Evolutionary conservation across 345 rosid genomes (phyloP).

Genomic region (Lumnitzera racemosa): DNA sequence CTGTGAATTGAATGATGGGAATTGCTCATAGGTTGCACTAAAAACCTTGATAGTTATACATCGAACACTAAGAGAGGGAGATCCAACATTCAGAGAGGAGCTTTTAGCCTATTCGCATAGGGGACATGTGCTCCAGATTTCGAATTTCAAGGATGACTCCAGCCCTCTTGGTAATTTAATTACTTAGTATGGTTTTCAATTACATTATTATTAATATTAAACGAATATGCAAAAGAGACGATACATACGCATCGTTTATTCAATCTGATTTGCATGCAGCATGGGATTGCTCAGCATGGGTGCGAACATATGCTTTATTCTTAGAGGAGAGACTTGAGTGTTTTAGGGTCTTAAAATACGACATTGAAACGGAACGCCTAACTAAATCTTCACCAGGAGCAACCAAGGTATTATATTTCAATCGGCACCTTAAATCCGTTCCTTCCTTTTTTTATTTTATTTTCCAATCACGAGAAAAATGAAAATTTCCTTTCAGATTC

Average conservation of each 20-base stretch:
- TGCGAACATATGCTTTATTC: constrained; percentile 78
- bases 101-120: constrained; percentile 62
- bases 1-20: background rate
- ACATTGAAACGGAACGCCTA: constrained; percentile 76
- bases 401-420: constrained; percentile 44
- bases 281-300: constrained; percentile 99
- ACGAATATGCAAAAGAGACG: too few relatives aligned
- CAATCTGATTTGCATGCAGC: constrained; percentile 30
- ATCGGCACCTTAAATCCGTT: too few relatives aligned
- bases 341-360: constrained; percentile 66
- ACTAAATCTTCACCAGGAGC: constrained; percentile 46
- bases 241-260: too few relatives aligned
- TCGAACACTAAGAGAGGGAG: constrained; percentile 92
- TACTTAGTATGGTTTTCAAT: background rate
- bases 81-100: constrained; percentile 89
- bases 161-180: constrained; percentile 62
- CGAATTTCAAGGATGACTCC: constrained; percentile 92
- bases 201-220: too few relatives aligned
- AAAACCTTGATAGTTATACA: constrained; percentile 93
- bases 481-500: too few relatives aligned
- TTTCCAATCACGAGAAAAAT: background rate
- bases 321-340: constrained; percentile 92
- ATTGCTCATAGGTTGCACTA: constrained; percentile 60
- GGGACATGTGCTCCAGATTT: constrained; percentile 78
- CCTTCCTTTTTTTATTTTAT: background rate